A percentile compares a stretch with the other conserved stretches of the same genome.
Evolutionary conservation across 2,329 filamentous ascomycete genomes (phyloP).

Genomic region (Neonectria neomacrospora): DNA sequence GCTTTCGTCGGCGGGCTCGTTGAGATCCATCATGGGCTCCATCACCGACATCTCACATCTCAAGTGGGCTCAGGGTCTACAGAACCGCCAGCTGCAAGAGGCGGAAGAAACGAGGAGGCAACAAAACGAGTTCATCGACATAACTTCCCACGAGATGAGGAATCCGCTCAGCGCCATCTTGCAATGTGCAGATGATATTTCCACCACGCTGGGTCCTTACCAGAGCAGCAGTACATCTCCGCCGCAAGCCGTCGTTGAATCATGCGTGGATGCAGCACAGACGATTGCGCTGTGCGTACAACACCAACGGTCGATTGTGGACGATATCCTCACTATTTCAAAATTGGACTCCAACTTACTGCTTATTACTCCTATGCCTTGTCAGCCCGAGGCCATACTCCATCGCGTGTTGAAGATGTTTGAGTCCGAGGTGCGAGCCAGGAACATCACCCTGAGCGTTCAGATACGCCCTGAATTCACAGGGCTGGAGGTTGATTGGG

Average conservation of each 20-base stretch:
- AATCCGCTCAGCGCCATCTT: constrained; percentile 78
- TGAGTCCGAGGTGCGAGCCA: constrained; percentile 74
- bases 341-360: constrained; percentile 80
- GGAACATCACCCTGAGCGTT: constrained; percentile 72
- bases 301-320: constrained; percentile 80
- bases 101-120: constrained; percentile 56
- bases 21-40: constrained; percentile 54
- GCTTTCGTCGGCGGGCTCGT: constrained; percentile 46
- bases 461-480: constrained; percentile 68
- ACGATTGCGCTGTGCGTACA: constrained; percentile 80
- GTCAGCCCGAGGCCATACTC: constrained; percentile 72
- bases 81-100: constrained; percentile 50
- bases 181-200: constrained; percentile 77
- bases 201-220: constrained; percentile 51
- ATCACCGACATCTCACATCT: constrained; percentile 58
- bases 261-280: constrained; percentile 75
- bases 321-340: constrained; percentile 76
- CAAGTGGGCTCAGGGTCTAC: constrained; percentile 55
- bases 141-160: constrained; percentile 75
- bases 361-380: constrained; percentile 74
- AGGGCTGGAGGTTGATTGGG: constrained; percentile 68
- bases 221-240: not conserved
- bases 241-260: constrained; percentile 57
- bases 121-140: constrained; percentile 77
- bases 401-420: constrained; percentile 78